Base-by-base conservation (phyloP, 768 basidiomycete species). In the Harrya chromipes region DNA sequence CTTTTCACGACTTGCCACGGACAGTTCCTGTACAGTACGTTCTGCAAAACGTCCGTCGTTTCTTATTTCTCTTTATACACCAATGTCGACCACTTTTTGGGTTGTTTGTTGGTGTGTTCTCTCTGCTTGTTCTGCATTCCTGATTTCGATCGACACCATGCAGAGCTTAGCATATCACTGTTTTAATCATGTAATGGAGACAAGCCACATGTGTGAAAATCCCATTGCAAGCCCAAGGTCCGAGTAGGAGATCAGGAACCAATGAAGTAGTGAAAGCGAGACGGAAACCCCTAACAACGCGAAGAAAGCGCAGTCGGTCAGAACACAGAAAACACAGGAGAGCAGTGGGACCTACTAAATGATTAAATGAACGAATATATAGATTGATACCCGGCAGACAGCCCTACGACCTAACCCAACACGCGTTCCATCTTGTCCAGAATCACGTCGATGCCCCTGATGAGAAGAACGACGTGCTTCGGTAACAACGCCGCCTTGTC, bases 381-480 rank as follows among this genome's bases (percentile, higher is more conserved):
- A 13, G 11, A 29, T 27, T 3, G 12, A 29, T 13, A 3, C 12
- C 29, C 29, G 12, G 11, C 29, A 29, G 21, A 27, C 17, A 43
- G n/a, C 26, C 26, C 11, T 36, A 17, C n/a, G 46, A 10, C 36
- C 49, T 60, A 68, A 50, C 55, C 65, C 38, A 75, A 53, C n/a
- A 74, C 71, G 38, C 73, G 73, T 62, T 89, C 85, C 80, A 87
- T 84, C 56, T 74, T 78, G 59, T 84, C 82, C 33, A 89, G 70
- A 6, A 82, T 78, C 34, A 74, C 69, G 53, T 86, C 84, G 23
- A 87, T 74, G 4, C 79, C 80, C 40, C 76, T 75, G 49, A 88
- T 80, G 39, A 88, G 72, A 9, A 79, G 63, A 4, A 77, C 77
- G n/a, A 86, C 69, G 14, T 74, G 76, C 38, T 74, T 74, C 12